Conservation (phyloP, 176 grass and related monocot genomes). For the Olyra latifolia region DNA sequence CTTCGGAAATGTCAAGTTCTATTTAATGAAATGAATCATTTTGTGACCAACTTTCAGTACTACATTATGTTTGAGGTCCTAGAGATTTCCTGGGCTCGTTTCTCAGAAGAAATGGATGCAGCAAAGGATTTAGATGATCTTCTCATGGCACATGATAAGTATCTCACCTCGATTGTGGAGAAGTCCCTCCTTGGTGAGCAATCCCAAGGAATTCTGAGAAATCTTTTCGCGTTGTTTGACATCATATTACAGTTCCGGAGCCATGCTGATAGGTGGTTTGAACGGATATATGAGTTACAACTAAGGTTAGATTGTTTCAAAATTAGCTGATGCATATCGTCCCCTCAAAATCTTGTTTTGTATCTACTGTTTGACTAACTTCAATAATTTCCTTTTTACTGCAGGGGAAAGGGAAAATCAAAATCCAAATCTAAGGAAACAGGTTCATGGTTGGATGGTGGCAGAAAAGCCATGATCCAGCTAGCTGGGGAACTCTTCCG, state of each 20-base stretch:
- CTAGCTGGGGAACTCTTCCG: constrained; percentile 68
- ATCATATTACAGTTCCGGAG: constrained; percentile 80
- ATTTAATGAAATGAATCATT: constrained; percentile 97
- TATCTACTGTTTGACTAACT: constrained; percentile 23
- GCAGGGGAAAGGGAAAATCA: constrained; percentile 65
- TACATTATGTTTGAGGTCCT: constrained; percentile 99
- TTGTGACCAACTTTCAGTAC: constrained; percentile 91
- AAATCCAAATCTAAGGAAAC: constrained; percentile 70
- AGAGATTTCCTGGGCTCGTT: constrained; percentile 85
- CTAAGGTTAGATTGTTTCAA: constrained; percentile 54
- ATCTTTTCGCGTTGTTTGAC: constrained; percentile 85
- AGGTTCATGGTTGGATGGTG: constrained; percentile 61
- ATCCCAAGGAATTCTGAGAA: constrained; percentile 63
- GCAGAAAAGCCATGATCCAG: constrained; percentile 84
- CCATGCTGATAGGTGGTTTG: constrained; percentile 89
- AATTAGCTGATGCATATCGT: constrained; percentile 27
- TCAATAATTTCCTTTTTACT: constrained; percentile 28
- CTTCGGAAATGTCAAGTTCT: constrained; percentile 95
- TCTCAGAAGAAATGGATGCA: constrained; percentile 92
- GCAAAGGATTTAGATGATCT: constrained; percentile 95
- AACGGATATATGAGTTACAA: constrained; percentile 84
- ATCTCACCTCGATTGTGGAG: constrained; percentile 82
- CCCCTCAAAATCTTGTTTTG: background rate
- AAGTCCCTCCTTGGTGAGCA: constrained; percentile 84
- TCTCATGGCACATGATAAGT: constrained; percentile 78